Evolutionary conservation across 805 yeast genomes (phyloP).

Genomic region (Ogataea pini): DNA sequence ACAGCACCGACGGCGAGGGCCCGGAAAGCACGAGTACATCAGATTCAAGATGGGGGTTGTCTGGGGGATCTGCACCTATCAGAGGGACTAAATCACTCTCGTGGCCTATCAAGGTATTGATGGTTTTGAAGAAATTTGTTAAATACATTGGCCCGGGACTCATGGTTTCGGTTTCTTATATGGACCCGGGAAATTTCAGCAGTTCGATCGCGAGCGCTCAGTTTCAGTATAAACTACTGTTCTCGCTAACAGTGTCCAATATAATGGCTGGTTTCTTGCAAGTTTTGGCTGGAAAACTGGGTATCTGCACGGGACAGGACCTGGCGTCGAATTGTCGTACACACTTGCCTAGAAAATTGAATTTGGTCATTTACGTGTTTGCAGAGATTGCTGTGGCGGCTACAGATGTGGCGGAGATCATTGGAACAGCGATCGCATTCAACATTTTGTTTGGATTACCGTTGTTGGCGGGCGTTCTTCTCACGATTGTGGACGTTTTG

Average conservation of each 20-base stretch:
- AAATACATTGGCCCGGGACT: constrained; percentile 86
- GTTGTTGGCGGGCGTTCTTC: constrained; percentile 74
- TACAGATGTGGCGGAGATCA: constrained; percentile 95
- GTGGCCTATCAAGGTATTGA: constrained; percentile 11
- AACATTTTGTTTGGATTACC: constrained; percentile 83
- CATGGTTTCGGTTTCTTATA: constrained; percentile 92
- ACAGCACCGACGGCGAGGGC: constrained; percentile 1
- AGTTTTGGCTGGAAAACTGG: constrained; percentile 79
- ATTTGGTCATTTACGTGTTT: constrained; percentile 63
- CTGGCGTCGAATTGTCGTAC: constrained; percentile 83
- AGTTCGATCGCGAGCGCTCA: constrained; percentile 85
- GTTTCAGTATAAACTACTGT: constrained; percentile 74
- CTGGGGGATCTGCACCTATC: neutral
- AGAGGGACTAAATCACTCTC: neutral
- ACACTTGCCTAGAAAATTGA: constrained; percentile 64
- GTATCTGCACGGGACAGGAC: constrained; percentile 92
- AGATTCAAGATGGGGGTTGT: neutral
- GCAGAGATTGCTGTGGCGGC: constrained; percentile 93
- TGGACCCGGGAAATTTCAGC: constrained; percentile 97
- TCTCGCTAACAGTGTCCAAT: constrained; percentile 77
- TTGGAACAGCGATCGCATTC: constrained; percentile 94
- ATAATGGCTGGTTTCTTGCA: constrained; percentile 87
- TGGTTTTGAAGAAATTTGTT: constrained; percentile 38
- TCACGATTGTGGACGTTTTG: constrained; percentile 84
- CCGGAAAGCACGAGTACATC: constrained; percentile 2